Conservation (phyloP, 768 basidiomycete genomes). For the Suillus brevipes region DNA sequence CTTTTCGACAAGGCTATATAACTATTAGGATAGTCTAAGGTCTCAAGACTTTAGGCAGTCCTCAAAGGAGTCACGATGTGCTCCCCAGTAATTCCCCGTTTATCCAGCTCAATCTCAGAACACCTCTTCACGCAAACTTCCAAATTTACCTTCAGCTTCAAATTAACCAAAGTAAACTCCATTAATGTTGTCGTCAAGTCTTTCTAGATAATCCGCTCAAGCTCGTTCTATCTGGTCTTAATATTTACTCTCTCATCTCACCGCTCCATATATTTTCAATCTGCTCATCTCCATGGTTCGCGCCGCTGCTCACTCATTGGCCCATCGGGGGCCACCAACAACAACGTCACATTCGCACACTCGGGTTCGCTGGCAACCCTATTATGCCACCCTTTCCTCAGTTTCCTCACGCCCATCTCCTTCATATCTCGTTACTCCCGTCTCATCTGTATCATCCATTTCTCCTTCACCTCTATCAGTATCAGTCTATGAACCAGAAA, state of each 20-base stretch:
- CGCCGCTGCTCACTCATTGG: slow-evolving; percentile 48
- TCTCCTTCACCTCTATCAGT: slow-evolving; percentile 39
- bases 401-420: slow-evolving; percentile 38
- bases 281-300: slow-evolving; percentile 37
- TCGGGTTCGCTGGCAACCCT: slow-evolving; percentile 82
- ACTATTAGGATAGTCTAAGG: slow-evolving; percentile 43
- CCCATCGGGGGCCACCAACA: slow-evolving; percentile 69
- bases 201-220: slow-evolving; percentile 36
- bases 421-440: slow-evolving; percentile 58
- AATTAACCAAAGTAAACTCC: slow-evolving; percentile 22
- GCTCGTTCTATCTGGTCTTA: slow-evolving; percentile 13
- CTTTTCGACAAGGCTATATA: slow-evolving; percentile 27
- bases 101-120: slow-evolving; percentile 23
- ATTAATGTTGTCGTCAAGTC: slow-evolving; percentile 36
- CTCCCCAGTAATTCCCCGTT: slow-evolving; percentile 26
- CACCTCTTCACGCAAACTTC: slow-evolving; percentile 16
- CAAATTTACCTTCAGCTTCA: slow-evolving; percentile 16
- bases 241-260: slow-evolving; percentile 14
- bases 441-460: slow-evolving; percentile 52
- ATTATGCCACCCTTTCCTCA: slow-evolving; percentile 47
- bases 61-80: slow-evolving; percentile 42
- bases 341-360: slow-evolving; percentile 50
- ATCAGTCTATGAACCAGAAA: slow-evolving; percentile 39
- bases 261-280: slow-evolving; percentile 24
- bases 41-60: slow-evolving; percentile 35